A percentile compares a stretch with the other conserved stretches of the same genome.
Evolutionary conservation across 2,329 filamentous ascomycete genomes (phyloP).

Genomic region (Alternaria novae-zelandiae): DNA sequence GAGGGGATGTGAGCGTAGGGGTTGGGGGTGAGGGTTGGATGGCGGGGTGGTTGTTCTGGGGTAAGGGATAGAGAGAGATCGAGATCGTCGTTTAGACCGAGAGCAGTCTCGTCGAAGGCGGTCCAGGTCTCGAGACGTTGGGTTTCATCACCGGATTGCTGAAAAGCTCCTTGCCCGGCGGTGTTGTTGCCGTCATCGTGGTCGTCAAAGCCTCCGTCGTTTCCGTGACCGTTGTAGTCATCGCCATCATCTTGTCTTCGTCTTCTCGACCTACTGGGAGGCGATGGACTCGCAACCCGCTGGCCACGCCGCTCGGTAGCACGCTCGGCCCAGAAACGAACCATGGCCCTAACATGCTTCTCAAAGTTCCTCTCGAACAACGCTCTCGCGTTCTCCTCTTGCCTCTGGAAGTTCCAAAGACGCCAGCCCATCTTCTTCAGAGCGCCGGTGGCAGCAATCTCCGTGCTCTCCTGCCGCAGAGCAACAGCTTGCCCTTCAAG

Average conservation of each 20-base stretch:
- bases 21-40: constrained; percentile 1
- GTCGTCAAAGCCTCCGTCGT: neutral
- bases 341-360: constrained; percentile 62
- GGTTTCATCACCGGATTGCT: constrained; percentile 33
- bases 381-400: constrained; percentile 59
- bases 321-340: constrained; percentile 62
- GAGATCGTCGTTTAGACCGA: constrained; percentile 34
- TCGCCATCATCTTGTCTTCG: constrained; percentile 4
- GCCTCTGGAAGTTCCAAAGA: constrained; percentile 61
- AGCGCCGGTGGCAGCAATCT: constrained; percentile 54
- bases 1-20: constrained; percentile 3
- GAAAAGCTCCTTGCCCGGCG: constrained; percentile 1
- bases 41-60: constrained; percentile 18
- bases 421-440: constrained; percentile 65
- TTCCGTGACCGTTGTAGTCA: neutral
- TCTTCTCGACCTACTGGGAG: constrained; percentile 21
- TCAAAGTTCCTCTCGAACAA: constrained; percentile 60
- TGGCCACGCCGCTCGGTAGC: constrained; percentile 40
- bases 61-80: constrained; percentile 41
- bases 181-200: neutral
- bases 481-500: constrained; percentile 53
- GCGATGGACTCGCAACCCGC: constrained; percentile 33
- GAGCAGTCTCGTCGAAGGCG: constrained; percentile 44
- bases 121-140: constrained; percentile 48
- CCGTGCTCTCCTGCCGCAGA: constrained; percentile 55